phyloP scores from a whole-genome alignment of 805 yeast genomes.

The Saccharomycodes ludwigii region DNA sequence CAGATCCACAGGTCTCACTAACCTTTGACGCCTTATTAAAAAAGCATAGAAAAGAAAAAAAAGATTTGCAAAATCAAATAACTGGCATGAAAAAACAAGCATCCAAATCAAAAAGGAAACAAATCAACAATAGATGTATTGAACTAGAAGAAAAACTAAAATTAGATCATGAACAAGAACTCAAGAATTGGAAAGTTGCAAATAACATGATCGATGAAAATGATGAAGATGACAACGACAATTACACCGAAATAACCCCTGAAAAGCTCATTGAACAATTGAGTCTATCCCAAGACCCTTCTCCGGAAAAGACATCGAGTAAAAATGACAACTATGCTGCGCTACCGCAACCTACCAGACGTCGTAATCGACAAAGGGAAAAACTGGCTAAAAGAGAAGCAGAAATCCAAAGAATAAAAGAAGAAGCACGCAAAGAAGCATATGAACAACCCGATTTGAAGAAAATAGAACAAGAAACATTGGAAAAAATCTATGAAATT shows the following conservation, averaged over 20 bases:
- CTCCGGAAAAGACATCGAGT: slow-evolving; percentile 4
- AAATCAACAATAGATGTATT: slow-evolving; percentile 45
- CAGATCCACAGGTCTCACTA: too few relatives aligned
- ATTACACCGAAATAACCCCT: slow-evolving; percentile 46
- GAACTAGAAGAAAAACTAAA: slow-evolving; percentile 47
- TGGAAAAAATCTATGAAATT: slow-evolving; percentile 39
- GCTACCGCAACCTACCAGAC: slow-evolving; percentile 21
- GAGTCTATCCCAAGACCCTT: slow-evolving; percentile 25
- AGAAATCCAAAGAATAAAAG: slow-evolving; percentile 45
- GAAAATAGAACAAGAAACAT: slow-evolving; percentile 56
- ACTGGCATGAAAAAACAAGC: slow-evolving; percentile 77
- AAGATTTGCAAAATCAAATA: slow-evolving; percentile 51
- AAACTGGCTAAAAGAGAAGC: slow-evolving; percentile 66
- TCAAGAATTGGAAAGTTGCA: too few relatives aligned
- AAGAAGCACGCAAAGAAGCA: slow-evolving; percentile 66
- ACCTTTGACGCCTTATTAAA: too few relatives aligned
- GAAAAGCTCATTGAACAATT: slow-evolving; percentile 54
- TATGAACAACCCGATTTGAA: slow-evolving; percentile 51
- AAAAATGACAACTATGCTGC: slow-evolving; percentile 2
- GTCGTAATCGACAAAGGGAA: slow-evolving; percentile 76
- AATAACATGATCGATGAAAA: slow-evolving; percentile 1
- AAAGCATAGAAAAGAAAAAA: slow-evolving; percentile 57
- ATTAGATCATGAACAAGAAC: slow-evolving; percentile 41
- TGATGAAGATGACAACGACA: slow-evolving; percentile 22
- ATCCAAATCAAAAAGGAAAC: slow-evolving; percentile 47